phyloP scores from a whole-genome alignment of 2,329 filamentous ascomycete genomes.

The Colletotrichum theobromicola region DNA sequence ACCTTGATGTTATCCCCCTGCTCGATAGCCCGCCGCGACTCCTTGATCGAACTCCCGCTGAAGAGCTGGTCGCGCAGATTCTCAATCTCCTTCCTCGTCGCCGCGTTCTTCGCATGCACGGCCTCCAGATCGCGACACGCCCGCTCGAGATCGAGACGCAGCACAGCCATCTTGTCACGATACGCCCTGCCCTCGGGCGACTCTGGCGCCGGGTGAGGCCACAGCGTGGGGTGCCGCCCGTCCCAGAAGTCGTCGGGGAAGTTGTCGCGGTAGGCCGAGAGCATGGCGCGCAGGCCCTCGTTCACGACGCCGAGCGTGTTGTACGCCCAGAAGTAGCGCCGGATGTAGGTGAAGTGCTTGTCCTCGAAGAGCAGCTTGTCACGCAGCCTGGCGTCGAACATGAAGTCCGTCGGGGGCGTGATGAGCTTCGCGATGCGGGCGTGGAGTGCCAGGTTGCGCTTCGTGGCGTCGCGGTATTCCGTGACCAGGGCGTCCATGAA shows the following conservation, averaged over 20 bases:
- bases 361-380: constrained; percentile 68
- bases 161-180: constrained; percentile 48
- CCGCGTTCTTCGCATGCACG: constrained; percentile 56
- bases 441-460: constrained; percentile 62
- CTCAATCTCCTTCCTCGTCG: constrained; percentile 58
- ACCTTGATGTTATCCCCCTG: constrained; percentile 68
- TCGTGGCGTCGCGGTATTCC: constrained; percentile 66
- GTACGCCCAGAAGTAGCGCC: constrained; percentile 67
- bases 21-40: constrained; percentile 65
- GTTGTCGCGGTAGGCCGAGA: constrained; percentile 59
- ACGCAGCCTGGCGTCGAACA: constrained; percentile 61
- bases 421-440: constrained; percentile 62
- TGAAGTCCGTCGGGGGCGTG: constrained; percentile 63
- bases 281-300: constrained; percentile 62
- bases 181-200: constrained; percentile 52
- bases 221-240: constrained; percentile 58
- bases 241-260: constrained; percentile 66
- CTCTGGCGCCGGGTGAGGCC: constrained; percentile 55
- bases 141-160: constrained; percentile 55
- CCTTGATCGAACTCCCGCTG: constrained; percentile 66
- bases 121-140: constrained; percentile 54
- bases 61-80: constrained; percentile 67
- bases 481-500: constrained; percentile 63
- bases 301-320: constrained; percentile 66
- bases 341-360: constrained; percentile 63